Conservation (phyloP, 768 basidiomycete species). For the Amanita rubescens region DNA sequence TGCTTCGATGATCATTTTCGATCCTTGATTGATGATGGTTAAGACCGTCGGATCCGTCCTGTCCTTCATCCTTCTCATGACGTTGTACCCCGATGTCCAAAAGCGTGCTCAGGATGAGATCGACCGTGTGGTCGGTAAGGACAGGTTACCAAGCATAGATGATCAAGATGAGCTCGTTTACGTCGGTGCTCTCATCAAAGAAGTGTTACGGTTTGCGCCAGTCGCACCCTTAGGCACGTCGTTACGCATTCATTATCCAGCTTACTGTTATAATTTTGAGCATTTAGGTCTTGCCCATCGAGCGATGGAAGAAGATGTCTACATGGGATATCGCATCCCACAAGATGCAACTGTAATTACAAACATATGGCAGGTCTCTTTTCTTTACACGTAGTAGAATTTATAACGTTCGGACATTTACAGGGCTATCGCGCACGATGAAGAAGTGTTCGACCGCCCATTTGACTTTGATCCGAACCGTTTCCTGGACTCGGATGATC, state of each 20-base stretch:
- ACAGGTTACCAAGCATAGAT: slow-evolving; percentile 18
- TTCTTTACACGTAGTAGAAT: background rate
- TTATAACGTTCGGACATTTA: background rate
- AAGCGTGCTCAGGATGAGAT: slow-evolving; percentile 26
- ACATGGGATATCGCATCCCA: slow-evolving; percentile 15
- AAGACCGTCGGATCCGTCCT: slow-evolving; percentile 28
- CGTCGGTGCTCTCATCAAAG: slow-evolving; percentile 12
- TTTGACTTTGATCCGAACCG: slow-evolving; percentile 4
- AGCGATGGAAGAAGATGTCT: slow-evolving; percentile 11
- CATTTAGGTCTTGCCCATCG: slow-evolving; percentile 12
- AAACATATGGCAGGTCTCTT: slow-evolving; percentile 12
- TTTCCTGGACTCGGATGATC: background rate
- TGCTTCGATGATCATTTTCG: background rate
- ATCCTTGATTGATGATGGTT: background rate
- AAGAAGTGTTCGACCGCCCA: slow-evolving; percentile 1
- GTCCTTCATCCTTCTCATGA: slow-evolving; percentile 33
- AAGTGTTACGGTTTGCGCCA: slow-evolving; percentile 12
- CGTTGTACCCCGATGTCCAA: slow-evolving; percentile 30
- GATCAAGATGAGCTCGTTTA: slow-evolving; percentile 18
- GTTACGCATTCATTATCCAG: background rate
- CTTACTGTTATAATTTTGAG: background rate
- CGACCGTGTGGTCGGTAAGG: slow-evolving; percentile 18
- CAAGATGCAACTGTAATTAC: slow-evolving; percentile 12
- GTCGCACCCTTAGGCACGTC: slow-evolving; percentile 14
- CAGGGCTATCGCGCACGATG: no score